phyloP scores from a whole-genome alignment of 305 asterid species.

The Galium porrigens region DNA sequence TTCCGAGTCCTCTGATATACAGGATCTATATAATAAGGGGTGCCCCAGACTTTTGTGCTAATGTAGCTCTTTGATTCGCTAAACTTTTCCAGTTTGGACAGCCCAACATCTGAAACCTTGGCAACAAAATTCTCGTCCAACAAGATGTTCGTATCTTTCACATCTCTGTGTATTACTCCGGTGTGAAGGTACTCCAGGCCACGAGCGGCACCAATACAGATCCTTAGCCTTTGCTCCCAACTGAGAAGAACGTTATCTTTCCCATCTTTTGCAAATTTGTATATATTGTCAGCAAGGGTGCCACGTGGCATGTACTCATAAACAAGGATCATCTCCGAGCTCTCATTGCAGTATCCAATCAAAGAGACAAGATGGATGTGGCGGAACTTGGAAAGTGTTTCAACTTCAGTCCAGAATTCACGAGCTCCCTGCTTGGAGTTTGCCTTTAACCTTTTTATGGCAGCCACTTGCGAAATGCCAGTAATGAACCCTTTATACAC shows the following conservation, averaged over 20 bases:
- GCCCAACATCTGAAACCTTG: too few relatives aligned
- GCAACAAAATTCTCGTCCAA: too few relatives aligned
- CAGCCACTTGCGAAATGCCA: too few relatives aligned
- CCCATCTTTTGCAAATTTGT: not conserved
- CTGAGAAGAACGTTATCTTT: too few relatives aligned
- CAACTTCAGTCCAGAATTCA: constrained; percentile 46
- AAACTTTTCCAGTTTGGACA: too few relatives aligned
- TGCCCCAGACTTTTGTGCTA: too few relatives aligned
- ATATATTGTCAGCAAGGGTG: constrained; percentile 16
- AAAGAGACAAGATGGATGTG: constrained; percentile 33
- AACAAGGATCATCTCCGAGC: constrained; percentile 25
- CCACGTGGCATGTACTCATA: constrained; percentile 12
- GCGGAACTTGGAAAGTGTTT: constrained; percentile 15
- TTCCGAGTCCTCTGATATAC: too few relatives aligned
- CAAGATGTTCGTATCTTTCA: not conserved
- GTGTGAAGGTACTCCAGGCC: constrained; percentile 36
- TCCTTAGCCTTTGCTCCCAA: constrained; percentile 10
- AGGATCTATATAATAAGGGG: too few relatives aligned
- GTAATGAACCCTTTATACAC: too few relatives aligned
- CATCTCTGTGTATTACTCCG: constrained; percentile 14
- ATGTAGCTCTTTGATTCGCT: too few relatives aligned
- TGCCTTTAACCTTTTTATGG: too few relatives aligned
- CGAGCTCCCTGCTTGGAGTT: not conserved
- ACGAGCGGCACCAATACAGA: constrained; percentile 37
- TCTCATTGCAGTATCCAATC: constrained; percentile 48